Evolutionary conservation across 495 filamentous ascomycete genomes (phyloP), one percentile per base, ranked within the genome.

Genomic region (Viridothelium virens): DNA sequence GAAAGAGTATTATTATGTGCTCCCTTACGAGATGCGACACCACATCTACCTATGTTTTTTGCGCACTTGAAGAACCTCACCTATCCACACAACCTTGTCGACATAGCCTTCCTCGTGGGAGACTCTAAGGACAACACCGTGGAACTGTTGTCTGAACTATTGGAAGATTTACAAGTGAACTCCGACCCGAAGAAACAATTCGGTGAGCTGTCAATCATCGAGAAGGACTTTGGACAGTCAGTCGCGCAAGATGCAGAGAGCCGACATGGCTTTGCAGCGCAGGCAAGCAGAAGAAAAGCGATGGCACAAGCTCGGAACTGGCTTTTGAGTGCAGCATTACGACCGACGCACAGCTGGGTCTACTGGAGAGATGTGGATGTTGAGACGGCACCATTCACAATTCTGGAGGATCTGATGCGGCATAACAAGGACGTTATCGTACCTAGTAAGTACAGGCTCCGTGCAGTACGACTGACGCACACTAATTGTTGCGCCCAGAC

Each of bases 361-460:
- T 99, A 99, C 72, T 99, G 95, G 95, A 84, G 95, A 76, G 95
- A 99, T 80, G 95, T 94, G 33, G 95, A 99, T 77, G 95, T 99
- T 12, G 91, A 97, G 77, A 99, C 95, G 6, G 92, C 94, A 10
- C 95, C 95, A 0, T 88, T 89, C 70, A 97, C 95, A 1, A 97
- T 99, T 66, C 76, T 99, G 69, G 95, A 99, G 75, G 95, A 99
- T 78, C 76, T 99, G 39, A 99, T 99, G 95, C 85, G 94, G 64
- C 95, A 99, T 71, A 94, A 99, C 74, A 99, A 96, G 79, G 95
- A 99, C 74, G 88, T 99, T 9, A 97, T 95, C 74, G 95, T 99
- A 53, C 95, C 95, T 4, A 99, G 93, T 98, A 82, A 83, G 92
- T 87, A n/a, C 2, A 50, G 16, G n/a, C 11, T 63, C 9, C 41